A percentile compares a stretch with the other conserved stretches of the same genome.
phyloP scores from a whole-genome alignment of 805 yeast genomes.

The Saturnispora silvae region DNA sequence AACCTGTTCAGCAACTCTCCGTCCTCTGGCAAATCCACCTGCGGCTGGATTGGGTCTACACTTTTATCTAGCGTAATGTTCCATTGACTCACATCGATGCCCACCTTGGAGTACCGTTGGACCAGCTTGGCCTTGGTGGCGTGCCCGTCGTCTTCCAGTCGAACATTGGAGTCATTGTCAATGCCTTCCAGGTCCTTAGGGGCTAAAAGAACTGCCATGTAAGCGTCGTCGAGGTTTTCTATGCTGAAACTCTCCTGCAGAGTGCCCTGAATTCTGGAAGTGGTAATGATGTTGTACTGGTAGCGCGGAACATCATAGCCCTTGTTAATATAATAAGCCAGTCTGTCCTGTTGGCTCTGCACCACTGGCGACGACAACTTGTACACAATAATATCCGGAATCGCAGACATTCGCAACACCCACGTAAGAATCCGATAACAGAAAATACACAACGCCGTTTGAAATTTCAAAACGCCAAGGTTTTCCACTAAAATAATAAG shows the following conservation, averaged over 20 bases:
- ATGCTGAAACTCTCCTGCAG: constrained; percentile 19
- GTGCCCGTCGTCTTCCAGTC: constrained; percentile 14
- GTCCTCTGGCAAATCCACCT: constrained; percentile 19
- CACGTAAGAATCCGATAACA: too few species aligned
- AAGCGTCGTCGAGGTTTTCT: constrained; percentile 1
- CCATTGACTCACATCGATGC: constrained; percentile 14
- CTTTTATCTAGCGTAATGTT: neutral
- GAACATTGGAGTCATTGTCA: constrained; percentile 11
- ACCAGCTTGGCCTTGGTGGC: constrained; percentile 15
- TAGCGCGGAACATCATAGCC: constrained; percentile 40
- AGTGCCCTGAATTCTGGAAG: constrained; percentile 31
- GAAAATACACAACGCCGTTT: too few species aligned
- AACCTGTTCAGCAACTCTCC: constrained; percentile 18
- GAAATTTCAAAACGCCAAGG: too few species aligned
- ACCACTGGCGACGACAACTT: constrained; percentile 6
- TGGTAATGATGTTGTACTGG: constrained; percentile 32
- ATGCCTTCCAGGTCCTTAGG: constrained; percentile 8
- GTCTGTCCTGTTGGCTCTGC: constrained; percentile 12
- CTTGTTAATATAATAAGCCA: constrained; percentile 32
- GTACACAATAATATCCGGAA: constrained; percentile 6
- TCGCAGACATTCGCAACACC: neutral
- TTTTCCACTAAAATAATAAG: too few species aligned
- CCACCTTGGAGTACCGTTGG: constrained; percentile 9
- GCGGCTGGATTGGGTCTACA: neutral
- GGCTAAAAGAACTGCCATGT: neutral